These are phyloP conservation scores for Rhytidiadelphus loreus DNA, from an alignment of 225 moss, liverwort and hornwort genomes.

Conservation along the genomic window DNA sequence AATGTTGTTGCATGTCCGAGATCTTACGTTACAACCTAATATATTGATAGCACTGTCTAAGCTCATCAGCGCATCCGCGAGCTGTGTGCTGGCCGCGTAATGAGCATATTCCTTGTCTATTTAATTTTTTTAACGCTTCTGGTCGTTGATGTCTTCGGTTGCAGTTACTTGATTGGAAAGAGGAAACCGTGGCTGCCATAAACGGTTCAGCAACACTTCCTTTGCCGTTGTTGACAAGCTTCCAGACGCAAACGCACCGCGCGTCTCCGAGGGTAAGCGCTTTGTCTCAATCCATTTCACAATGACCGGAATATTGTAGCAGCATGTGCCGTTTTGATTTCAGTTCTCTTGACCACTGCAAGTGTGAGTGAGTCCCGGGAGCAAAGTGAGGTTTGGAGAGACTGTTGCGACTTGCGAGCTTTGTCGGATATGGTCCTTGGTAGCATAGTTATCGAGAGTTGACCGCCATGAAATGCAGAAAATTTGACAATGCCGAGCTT, in stretches of 20 bases:
- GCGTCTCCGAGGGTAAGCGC: conserved; percentile 25
- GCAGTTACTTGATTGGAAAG: conserved; percentile 9
- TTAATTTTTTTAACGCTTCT: background rate
- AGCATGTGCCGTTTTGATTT: background rate
- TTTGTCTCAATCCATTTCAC: background rate
- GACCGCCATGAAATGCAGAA: background rate
- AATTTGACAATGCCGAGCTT: background rate
- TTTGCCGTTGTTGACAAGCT: conserved; percentile 1
- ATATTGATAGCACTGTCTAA: background rate
- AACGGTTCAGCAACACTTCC: background rate
- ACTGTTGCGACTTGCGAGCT: background rate
- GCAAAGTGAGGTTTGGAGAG: background rate
- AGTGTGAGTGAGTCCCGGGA: background rate
- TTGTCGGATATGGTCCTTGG: background rate
- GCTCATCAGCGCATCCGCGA: background rate
- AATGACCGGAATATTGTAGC: background rate
- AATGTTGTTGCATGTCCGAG: background rate
- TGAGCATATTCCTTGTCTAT: background rate
- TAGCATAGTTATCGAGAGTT: background rate
- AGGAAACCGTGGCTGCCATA: background rate
- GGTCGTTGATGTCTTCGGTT: background rate
- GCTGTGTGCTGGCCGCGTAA: background rate
- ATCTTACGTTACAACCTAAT: background rate
- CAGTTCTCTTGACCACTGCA: background rate
- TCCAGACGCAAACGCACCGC: background rate